A percentile compares a stretch with the other conserved stretches of the same genome.
phyloP scores from a whole-genome alignment of 164 flowering plant species.

The Santalum album region DNA sequence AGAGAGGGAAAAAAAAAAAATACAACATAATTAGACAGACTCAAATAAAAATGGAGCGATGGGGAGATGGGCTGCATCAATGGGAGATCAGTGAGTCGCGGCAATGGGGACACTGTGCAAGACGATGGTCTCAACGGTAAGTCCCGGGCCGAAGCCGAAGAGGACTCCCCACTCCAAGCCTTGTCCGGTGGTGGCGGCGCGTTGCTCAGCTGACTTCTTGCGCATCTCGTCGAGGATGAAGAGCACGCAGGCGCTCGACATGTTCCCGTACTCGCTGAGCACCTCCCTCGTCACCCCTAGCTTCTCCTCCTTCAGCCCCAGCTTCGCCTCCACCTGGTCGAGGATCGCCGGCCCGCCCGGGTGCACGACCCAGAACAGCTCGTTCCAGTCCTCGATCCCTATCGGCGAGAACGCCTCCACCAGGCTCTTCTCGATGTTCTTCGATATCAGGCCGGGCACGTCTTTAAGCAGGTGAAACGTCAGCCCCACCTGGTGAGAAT shows the following conservation, averaged over 20 bases:
- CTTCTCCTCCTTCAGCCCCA: constrained; percentile 22
- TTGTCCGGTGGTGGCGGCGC: constrained; percentile 20
- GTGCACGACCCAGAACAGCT: constrained; percentile 24
- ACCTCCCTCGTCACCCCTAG: constrained; percentile 18
- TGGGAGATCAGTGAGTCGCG: too few relatives aligned
- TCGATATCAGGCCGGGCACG: constrained; percentile 24
- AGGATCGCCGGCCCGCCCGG: constrained; percentile 28
- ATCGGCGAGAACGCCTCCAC: constrained; percentile 17
- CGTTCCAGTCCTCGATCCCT: constrained; percentile 25
- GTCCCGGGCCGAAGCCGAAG: constrained; percentile 27
- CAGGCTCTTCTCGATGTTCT: constrained; percentile 22
- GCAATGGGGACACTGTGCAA: constrained; percentile 14
- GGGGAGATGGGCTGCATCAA: too few relatives aligned
- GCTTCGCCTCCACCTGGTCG: constrained; percentile 22
- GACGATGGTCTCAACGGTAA: constrained; percentile 25
- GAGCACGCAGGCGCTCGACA: constrained; percentile 26
- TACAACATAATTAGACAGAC: too few relatives aligned
- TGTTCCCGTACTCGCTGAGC: constrained; percentile 25
- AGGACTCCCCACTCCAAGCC: constrained; percentile 28
- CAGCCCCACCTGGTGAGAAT: too few relatives aligned
- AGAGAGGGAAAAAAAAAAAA: too few relatives aligned
- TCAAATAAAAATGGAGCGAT: too few relatives aligned
- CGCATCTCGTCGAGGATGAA: constrained; percentile 26
- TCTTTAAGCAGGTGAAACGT: constrained; percentile 23
- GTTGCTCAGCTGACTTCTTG: constrained; percentile 19